These are phyloP conservation scores for Grosmannia huntii DNA, from an alignment of 2,329 filamentous ascomycete genomes.

Conservation along the genomic window DNA sequence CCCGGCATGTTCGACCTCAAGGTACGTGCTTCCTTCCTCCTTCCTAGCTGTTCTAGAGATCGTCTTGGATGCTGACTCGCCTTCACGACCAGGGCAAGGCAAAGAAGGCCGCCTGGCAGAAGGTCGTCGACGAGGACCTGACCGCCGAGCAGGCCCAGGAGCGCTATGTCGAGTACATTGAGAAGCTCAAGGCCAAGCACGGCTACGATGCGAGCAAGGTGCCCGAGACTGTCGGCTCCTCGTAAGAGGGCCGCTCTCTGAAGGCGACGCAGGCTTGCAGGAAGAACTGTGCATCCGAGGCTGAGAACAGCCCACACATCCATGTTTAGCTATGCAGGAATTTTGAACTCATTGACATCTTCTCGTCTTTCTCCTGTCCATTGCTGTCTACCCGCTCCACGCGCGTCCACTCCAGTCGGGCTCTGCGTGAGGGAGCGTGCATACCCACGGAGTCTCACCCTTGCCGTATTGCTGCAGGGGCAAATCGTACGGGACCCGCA, in stretches of 20 bases:
- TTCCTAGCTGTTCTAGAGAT: not conserved
- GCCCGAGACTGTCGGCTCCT: slow-evolving; percentile 39
- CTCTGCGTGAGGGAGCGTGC: slow-evolving; percentile 43
- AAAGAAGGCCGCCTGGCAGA: slow-evolving; percentile 69
- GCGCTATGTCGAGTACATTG: slow-evolving; percentile 61
- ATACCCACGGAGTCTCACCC: slow-evolving; percentile 65
- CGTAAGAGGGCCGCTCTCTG: not conserved
- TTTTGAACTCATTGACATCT: not conserved
- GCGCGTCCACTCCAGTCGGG: slow-evolving; percentile 45
- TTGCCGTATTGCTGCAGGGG: slow-evolving; percentile 54
- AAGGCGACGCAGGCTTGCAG: too few species aligned
- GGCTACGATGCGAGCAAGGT: slow-evolving; percentile 53
- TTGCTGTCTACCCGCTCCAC: slow-evolving; percentile 20
- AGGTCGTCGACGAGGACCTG: slow-evolving; percentile 49
- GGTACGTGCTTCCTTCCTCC: slow-evolving; percentile 25
- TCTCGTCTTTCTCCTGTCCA: not conserved
- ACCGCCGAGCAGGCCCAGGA: slow-evolving; percentile 57
- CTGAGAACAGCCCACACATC: too few species aligned
- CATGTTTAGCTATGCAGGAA: not conserved
- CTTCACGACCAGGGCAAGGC: slow-evolving; percentile 49
- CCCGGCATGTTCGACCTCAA: slow-evolving; percentile 62
- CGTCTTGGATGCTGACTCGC: not conserved
- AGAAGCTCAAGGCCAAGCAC: slow-evolving; percentile 56
- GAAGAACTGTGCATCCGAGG: too few species aligned
- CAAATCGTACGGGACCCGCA: slow-evolving; percentile 73